A percentile compares a stretch with the other conserved stretches of the same genome.
These are phyloP conservation scores for Candida ponderosae DNA, from an alignment of 805 yeast species.

Conservation along the genomic window DNA sequence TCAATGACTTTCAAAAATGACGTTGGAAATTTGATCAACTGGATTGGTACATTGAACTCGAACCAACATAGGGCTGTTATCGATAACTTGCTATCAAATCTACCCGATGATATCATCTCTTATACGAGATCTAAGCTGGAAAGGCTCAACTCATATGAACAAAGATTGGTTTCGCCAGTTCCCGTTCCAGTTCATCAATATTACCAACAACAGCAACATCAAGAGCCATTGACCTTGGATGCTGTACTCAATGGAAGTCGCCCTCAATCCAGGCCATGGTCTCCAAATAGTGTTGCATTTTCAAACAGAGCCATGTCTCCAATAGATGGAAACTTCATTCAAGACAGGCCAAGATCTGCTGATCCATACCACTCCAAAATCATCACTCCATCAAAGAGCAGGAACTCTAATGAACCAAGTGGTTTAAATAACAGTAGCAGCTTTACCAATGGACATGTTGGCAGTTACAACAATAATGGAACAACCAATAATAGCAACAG, in stretches of 20 bases:
- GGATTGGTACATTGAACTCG: slow-evolving; percentile 43
- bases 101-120: slow-evolving; percentile 44
- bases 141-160: slow-evolving; percentile 17
- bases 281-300: slow-evolving; percentile 12
- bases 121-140: slow-evolving; percentile 43
- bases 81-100: slow-evolving; percentile 42
- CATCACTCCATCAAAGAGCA: slow-evolving; percentile 13
- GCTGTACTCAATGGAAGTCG: slow-evolving; percentile 24
- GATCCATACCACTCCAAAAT: slow-evolving; percentile 24
- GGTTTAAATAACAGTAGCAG: slow-evolving; percentile 1
- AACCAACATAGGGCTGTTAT: slow-evolving; percentile 45
- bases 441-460: slow-evolving; percentile 3
- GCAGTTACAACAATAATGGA: slow-evolving; percentile 2
- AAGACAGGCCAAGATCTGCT: slow-evolving; percentile 33
- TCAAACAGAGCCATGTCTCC: slow-evolving; percentile 23
- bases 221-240: slow-evolving; percentile 31
- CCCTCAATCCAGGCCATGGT: slow-evolving; percentile 35
- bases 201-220: slow-evolving; percentile 16
- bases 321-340: slow-evolving; percentile 14
- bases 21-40: slow-evolving; percentile 38
- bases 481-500: slow-evolving; percentile 6
- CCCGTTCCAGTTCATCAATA: slow-evolving; percentile 9
- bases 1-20: slow-evolving; percentile 38
- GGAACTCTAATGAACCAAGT: slow-evolving; percentile 11
- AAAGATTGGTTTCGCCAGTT: slow-evolving; percentile 18